Evolutionary conservation across 768 basidiomycete species (phyloP).

Genomic region (Thelephora ganbajun): DNA sequence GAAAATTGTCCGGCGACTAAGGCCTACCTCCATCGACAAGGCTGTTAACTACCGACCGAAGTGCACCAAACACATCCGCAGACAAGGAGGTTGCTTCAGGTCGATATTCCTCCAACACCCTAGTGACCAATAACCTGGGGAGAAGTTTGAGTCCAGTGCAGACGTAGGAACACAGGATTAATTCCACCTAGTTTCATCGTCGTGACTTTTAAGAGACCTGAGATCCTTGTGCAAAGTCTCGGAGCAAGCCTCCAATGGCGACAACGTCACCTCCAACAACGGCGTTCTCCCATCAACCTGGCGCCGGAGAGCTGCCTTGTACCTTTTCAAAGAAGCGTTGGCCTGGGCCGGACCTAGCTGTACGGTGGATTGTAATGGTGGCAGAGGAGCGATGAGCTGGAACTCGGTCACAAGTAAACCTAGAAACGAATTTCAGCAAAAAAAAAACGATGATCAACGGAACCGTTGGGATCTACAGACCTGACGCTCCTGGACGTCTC

Average conservation of each 20-base stretch:
- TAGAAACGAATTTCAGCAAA: conserved; percentile 11
- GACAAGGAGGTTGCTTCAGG: conserved; percentile 38
- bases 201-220: conserved; percentile 26
- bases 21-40: conserved; percentile 23
- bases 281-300: conserved; percentile 56
- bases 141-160: conserved; percentile 1
- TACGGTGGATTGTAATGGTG: conserved; percentile 30
- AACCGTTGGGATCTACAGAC: conserved; percentile 13
- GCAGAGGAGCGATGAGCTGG: conserved; percentile 39
- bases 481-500: conserved; percentile 7
- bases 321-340: conserved; percentile 42
- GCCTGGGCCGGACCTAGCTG: conserved; percentile 19
- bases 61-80: conserved; percentile 23
- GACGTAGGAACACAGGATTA: background rate
- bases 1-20: background rate
- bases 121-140: conserved; percentile 25
- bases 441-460: background rate
- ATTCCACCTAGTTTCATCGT: conserved; percentile 31
- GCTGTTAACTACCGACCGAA: conserved; percentile 25
- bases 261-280: conserved; percentile 42
- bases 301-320: conserved; percentile 42
- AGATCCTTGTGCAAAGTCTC: conserved; percentile 47
- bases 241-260: conserved; percentile 46
- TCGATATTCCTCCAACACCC: conserved; percentile 31
- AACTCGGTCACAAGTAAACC: conserved; percentile 38